phyloP scores from a whole-genome alignment of 169 alveolate species.

The Cryptosporidium xiaoi region DNA sequence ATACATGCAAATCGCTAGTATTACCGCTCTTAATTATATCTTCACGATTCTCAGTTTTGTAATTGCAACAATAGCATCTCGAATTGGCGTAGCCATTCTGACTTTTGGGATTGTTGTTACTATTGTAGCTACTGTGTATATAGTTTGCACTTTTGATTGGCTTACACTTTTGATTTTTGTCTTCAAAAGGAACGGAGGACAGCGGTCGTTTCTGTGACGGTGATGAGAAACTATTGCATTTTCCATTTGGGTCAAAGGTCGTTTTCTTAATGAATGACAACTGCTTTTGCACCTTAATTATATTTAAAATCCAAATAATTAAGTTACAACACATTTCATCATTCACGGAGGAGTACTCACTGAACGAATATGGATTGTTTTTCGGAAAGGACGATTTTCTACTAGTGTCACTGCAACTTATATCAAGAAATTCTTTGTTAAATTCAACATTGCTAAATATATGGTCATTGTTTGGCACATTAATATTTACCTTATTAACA shows the following conservation, averaged over 20 bases:
- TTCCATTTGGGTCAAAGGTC: background rate
- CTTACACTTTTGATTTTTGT: background rate
- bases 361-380: too few relatives aligned
- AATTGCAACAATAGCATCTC: background rate
- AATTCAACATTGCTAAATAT: too few relatives aligned
- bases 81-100: background rate
- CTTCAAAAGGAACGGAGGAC: background rate
- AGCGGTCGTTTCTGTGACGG: background rate
- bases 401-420: too few relatives aligned
- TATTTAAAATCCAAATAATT: conserved; percentile 21
- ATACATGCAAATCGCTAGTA: background rate
- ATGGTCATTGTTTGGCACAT: background rate
- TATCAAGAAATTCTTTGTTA: too few relatives aligned
- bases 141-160: background rate
- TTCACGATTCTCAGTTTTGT: background rate
- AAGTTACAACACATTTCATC: conserved; percentile 12
- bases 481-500: conserved; percentile 22
- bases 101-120: background rate
- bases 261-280: conserved; percentile 25
- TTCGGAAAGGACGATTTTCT: too few relatives aligned
- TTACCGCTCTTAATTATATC: background rate
- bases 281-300: conserved; percentile 35
- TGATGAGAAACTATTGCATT: background rate
- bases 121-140: background rate
- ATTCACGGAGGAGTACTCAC: background rate